Evolutionary conservation across 371 early-diverging fungal species (phyloP), one percentile per base, ranked within the genome.

Genomic region (Enterospora canceri): DNA sequence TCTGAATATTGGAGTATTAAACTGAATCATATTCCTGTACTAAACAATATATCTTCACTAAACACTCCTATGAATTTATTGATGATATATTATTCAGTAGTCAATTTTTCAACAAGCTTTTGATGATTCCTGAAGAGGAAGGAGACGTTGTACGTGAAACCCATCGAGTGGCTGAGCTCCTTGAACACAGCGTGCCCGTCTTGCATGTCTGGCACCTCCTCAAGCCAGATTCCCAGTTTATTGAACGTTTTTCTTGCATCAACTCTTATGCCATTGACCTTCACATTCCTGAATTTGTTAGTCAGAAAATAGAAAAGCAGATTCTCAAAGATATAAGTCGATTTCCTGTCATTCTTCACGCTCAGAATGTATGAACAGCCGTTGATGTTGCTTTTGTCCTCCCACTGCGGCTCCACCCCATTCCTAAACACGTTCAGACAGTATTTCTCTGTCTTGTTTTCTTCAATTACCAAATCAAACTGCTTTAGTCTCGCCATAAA

Each of bases 401-500:
- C 81, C 81, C 81, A 81, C n/a, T 73, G 32, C 19, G 81, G 74
- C 26, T 62, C 48, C 3, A 81, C 75, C 21, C 79, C 81, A 3
- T 65, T 70, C 58, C 73, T 78, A 65, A 81, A 81, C 18, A 81
- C 58, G 51, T 73, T 76, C 28, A 81, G 53, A 58, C 77, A 73
- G 31, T 61, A 74, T 32, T 56, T 58, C 24, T 55, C 51, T n/a
- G 67, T 57, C 18, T 5, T 26, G 15, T 31, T 15, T 29, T 12
- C 29, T 15, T 3, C 12, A 40, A 40, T 40, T 40, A 12, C n/a
- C 40, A 40, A 40, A 40, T 12, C 53, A 31, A 80, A 68, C 21
- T 30, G 34, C 46, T 63, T 62, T 23, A 72, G 31, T 16, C 65
- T 62, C 21, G 61, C 31, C 23, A 76, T 31, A 54, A 72, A 60